Base-by-base conservation (phyloP, 805 yeast genomes). In the Zygoascus flipseniorum region DNA sequence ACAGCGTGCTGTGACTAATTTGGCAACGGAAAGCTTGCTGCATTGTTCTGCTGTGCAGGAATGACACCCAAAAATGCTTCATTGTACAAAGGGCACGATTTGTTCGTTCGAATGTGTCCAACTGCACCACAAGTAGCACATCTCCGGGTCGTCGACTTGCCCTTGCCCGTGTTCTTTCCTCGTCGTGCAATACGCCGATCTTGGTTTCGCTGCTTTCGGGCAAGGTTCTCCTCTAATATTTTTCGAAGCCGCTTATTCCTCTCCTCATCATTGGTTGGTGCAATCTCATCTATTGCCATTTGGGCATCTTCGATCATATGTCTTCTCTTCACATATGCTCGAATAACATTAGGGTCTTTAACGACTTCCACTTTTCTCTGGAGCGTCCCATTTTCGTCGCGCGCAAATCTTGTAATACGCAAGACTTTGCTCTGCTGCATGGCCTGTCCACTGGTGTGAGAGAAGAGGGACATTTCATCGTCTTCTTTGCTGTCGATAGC, bases 121-220 rank as follows among this genome's bases (percentile, higher is more conserved):
- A 86, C 77, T 11, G 92, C 93, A 20, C 98, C 98, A 76, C 99
- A 92, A 0, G 93, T 85, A 2, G 95, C 90, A 71, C 99, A 92
- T 64, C 88, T 81, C 66, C 99, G 76, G 8, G 85, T 83, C 5
- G 81, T 82, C 31, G 83, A 76, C 62, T 83, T 83, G 32, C 86
- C 86, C 62, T 85, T 85, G 31, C 87, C 88, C 43, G 79, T 79
- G 23, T 86, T 86, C 60, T 81, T 83, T n/a, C 83, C 86, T 65
- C 79, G 73, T 60, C 86, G 72, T 6, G 82, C 83, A 54, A 73
- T 72, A 54, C 85, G 76, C 52, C 84, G 77, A 58, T 84, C 89
- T 55, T 81, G 83, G 50, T 89, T 79, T 63, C 86, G 86, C 61
- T 87, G 86, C 56, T 89, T 74, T 57, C 85, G 84, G 16, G 93